Conservation (phyloP, 1,139 yeast species). For the Pichia sp. region DNA sequence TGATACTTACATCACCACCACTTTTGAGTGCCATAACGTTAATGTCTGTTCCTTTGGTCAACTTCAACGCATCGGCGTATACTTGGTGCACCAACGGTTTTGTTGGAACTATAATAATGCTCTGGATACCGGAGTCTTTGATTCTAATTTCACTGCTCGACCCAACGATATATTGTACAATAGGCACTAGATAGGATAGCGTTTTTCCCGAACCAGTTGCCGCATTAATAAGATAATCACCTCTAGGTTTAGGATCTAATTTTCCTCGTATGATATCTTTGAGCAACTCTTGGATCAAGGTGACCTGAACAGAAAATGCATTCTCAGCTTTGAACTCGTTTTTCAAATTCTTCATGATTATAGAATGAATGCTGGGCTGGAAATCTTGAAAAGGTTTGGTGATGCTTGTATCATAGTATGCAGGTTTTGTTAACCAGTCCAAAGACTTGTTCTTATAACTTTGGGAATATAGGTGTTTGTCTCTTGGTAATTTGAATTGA, state of each 20-base stretch:
- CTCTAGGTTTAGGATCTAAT: conserved; percentile 56
- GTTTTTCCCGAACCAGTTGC: conserved; percentile 98
- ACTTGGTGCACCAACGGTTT: conserved; percentile 85
- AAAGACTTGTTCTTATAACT: conserved; percentile 41
- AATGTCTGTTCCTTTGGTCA: conserved; percentile 66
- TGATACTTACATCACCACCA: conserved; percentile 53
- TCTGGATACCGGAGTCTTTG: conserved; percentile 65
- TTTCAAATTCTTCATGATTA: conserved; percentile 44
- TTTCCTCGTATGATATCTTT: conserved; percentile 43
- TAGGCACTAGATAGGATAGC: conserved; percentile 80
- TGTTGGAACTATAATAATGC: conserved; percentile 83
- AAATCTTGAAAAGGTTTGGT: conserved; percentile 43
- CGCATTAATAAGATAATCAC: conserved; percentile 85
- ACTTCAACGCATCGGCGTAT: conserved; percentile 51
- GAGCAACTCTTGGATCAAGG: conserved; percentile 56
- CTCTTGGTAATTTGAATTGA: conserved; percentile 65
- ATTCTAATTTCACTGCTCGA: conserved; percentile 36
- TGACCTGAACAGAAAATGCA: conserved; percentile 78
- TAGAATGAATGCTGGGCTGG: conserved; percentile 34
- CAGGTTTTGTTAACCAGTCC: conserved; percentile 68
- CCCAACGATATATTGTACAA: conserved; percentile 59
- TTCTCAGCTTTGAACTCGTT: conserved; percentile 39
- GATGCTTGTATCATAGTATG: conserved; percentile 45
- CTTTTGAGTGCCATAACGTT: conserved; percentile 52
- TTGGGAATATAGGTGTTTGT: conserved; percentile 38